Evolutionary conservation across 2,329 filamentous ascomycete species (phyloP).

Genomic region (Cercospora sp.): DNA sequence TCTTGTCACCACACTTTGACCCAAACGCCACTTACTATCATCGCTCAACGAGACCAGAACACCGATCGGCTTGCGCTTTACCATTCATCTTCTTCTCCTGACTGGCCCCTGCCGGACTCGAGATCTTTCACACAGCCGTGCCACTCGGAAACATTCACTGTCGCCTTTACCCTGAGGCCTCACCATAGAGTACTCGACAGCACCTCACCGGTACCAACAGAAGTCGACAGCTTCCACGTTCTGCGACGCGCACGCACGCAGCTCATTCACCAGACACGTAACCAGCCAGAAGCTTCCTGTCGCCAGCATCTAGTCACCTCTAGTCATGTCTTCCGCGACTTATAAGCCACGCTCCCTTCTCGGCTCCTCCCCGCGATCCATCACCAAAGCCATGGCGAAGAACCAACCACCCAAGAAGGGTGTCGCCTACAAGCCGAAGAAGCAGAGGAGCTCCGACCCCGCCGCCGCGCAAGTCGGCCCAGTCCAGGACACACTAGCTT

Average conservation of each 20-base stretch:
- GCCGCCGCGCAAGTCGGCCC: not conserved
- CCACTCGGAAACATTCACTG: not conserved
- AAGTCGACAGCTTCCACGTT: not conserved
- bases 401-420: not conserved
- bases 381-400: not conserved
- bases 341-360: not conserved
- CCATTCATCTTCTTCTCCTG: too few relatives aligned
- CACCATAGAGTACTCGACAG: not conserved
- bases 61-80: too few relatives aligned
- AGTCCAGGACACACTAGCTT: not conserved
- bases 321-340: not conserved
- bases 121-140: not conserved
- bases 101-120: not conserved
- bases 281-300: not conserved
- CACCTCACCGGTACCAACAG: not conserved
- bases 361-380: not conserved
- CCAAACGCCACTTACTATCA: not conserved
- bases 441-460: not conserved
- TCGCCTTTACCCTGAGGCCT: not conserved
- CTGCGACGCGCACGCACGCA: not conserved
- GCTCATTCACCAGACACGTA: not conserved
- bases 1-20: not conserved
- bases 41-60: not conserved
- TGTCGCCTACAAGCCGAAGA: slow-evolving; percentile 1
- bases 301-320: not conserved